Evolutionary conservation across 116 monocot genomes (phyloP).

Genomic region (Cymodocea nodosa): DNA sequence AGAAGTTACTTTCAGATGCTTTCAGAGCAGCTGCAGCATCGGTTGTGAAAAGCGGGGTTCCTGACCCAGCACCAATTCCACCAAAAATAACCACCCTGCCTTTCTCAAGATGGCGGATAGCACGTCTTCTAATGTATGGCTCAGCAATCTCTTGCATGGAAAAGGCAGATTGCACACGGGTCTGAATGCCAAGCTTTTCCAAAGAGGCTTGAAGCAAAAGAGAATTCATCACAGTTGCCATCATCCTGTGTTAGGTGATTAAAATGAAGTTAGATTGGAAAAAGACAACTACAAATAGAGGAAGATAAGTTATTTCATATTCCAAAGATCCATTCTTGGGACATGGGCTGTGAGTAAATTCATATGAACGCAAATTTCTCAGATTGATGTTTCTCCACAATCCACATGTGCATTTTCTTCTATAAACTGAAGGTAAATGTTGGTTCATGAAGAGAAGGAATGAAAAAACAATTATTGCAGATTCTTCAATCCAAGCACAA

Average conservation of each 20-base stretch:
- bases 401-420: not conserved
- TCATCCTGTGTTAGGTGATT: constrained; percentile 52
- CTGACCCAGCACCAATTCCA: constrained; percentile 66
- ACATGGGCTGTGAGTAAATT: too few relatives aligned
- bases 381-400: not conserved
- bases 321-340: too few relatives aligned
- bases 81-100: constrained; percentile 96
- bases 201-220: constrained; percentile 88
- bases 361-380: too few relatives aligned
- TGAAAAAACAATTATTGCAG: too few relatives aligned
- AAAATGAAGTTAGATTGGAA: constrained; percentile 4
- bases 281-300: too few relatives aligned
- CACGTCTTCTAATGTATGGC: constrained; percentile 73
- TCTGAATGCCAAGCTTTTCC: constrained; percentile 79
- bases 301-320: not conserved
- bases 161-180: constrained; percentile 79
- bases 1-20: constrained; percentile 76
- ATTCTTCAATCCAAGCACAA: too few relatives aligned
- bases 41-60: constrained; percentile 68
- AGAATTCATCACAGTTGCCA: constrained; percentile 98
- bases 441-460: too few relatives aligned
- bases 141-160: constrained; percentile 92
- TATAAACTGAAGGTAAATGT: not conserved
- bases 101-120: constrained; percentile 95
- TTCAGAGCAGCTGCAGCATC: constrained; percentile 80